Evolutionary conservation across 495 filamentous ascomycete species (phyloP).

Genomic region (Glarea lozoyensis): DNA sequence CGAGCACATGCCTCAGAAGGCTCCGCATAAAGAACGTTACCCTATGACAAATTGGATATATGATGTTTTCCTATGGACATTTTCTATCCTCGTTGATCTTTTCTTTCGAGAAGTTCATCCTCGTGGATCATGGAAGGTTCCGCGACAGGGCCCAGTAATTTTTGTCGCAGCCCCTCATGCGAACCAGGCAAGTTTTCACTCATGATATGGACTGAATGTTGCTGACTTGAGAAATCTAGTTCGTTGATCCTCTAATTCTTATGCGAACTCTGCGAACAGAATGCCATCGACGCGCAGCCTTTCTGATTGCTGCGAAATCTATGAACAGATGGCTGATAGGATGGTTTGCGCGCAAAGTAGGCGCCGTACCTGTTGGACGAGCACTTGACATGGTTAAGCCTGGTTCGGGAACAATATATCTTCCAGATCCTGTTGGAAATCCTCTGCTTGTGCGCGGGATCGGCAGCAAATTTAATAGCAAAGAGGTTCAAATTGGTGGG

Average conservation of each 20-base stretch:
- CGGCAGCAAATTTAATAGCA: conserved; percentile 75
- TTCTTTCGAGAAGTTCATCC: conserved; percentile 98
- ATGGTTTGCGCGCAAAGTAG: conserved; percentile 64
- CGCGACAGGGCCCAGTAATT: conserved; percentile 76
- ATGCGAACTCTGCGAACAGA: conserved; percentile 82
- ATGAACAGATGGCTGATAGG: conserved; percentile 85
- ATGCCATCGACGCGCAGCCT: conserved; percentile 78
- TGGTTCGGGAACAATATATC: conserved; percentile 71
- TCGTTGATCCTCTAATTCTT: conserved; percentile 90
- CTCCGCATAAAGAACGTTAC: conserved; percentile 44
- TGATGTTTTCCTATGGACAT: conserved; percentile 71
- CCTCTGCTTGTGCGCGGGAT: conserved; percentile 77
- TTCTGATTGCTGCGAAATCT: conserved; percentile 90
- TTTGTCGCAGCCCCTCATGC: conserved; percentile 98
- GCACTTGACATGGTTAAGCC: conserved; percentile 83
- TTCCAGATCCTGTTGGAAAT: conserved; percentile 80
- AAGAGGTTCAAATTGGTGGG: conserved; percentile 66
- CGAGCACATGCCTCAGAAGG: conserved; percentile 19
- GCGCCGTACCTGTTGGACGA: conserved; percentile 79
- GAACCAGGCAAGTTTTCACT: conserved; percentile 63
- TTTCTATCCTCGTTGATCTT: conserved; percentile 80
- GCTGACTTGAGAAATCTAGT: conserved; percentile 26
- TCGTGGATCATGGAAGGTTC: conserved; percentile 87
- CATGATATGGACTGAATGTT: neutral
- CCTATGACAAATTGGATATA: conserved; percentile 70